Evolutionary conservation across 176 grass and related monocot genomes (phyloP), one percentile per base, ranked within the genome.

Genomic region (Carex kokanica): DNA sequence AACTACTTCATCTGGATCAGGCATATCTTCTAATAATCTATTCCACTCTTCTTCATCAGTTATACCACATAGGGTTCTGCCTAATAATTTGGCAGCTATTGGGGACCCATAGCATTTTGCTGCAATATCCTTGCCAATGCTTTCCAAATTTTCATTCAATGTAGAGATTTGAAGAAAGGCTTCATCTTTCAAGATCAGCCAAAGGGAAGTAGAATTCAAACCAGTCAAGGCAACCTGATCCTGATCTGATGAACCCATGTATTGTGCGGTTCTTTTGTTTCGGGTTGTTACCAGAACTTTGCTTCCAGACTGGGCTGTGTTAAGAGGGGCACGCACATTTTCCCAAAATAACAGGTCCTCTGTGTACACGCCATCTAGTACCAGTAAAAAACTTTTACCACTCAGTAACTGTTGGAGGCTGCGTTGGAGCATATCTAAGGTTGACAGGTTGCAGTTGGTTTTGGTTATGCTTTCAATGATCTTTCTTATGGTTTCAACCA

Each of bases 61-160:
- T 43, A 0, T 60, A 68, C 43, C 18, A 31, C 47, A 55, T 11
- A 88, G n/a, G 27, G 27, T 17, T 47, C 63, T 67, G 2, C 86
- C 86, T 9, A 88, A 71, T 2, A 68, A 70, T 68, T 80, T 84
- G 65, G 82, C 27, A 45, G 52, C 81, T 57, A 88, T 51, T 31
- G 81, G 86, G 15, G 53, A 88, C 5, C 72, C 52, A 9, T 36
- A 12, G 25, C 86, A 88, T 59, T 71, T 84, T 21, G 27, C 16
- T 2, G 78, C 57, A 29, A 88, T 84, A 41, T 71, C 14, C 23
- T 15, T 24, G 10, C 86, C 81, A 52, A 69, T 80, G 11, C 1
- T 31, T 78, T 79, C 29, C 58, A 88, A 88, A 27, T 47, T 54
- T 45, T 66, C 23, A 15, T 55, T 25, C 10, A 54, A 63, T 1